phyloP scores from a whole-genome alignment of 257 asterid species.

The Gentiana straminea region DNA sequence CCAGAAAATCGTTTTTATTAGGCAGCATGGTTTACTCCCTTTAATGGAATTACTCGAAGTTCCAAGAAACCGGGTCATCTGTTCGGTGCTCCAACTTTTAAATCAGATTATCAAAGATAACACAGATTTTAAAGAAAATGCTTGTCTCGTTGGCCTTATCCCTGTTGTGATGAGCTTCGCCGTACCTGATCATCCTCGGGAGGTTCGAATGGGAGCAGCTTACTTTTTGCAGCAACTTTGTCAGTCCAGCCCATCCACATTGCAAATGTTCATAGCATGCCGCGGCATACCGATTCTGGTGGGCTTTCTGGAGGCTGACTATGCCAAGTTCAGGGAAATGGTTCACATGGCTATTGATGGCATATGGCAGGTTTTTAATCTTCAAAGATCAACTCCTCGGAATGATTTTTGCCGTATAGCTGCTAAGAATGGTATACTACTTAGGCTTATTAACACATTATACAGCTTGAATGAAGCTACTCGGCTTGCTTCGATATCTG shows the following conservation, averaged over 20 bases:
- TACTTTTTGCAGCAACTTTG: slow-evolving; percentile 92
- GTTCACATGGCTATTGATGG: slow-evolving; percentile 99
- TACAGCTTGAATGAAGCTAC: slow-evolving; percentile 91
- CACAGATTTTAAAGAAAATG: slow-evolving; percentile 90
- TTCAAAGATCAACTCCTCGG: slow-evolving; percentile 85
- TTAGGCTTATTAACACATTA: slow-evolving; percentile 86
- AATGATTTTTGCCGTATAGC: slow-evolving; percentile 94
- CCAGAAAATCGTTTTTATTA: slow-evolving; percentile 79
- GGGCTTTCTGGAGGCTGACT: slow-evolving; percentile 98
- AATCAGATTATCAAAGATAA: slow-evolving; percentile 86
- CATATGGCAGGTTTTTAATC: slow-evolving; percentile 99
- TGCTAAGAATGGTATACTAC: slow-evolving; percentile 86
- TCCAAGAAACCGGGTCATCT: slow-evolving; percentile 72
- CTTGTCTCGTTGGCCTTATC: slow-evolving; percentile 92
- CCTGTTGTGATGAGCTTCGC: slow-evolving; percentile 95
- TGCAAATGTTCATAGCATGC: slow-evolving; percentile 96
- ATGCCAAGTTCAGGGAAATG: slow-evolving; percentile 97
- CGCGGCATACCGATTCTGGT: slow-evolving; percentile 96
- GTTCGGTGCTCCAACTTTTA: slow-evolving; percentile 88
- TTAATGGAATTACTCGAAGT: slow-evolving; percentile 88
- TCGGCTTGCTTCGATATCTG: slow-evolving; percentile 68
- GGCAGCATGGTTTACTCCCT: slow-evolving; percentile 95
- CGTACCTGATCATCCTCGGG: slow-evolving; percentile 83
- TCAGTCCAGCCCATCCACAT: slow-evolving; percentile 84
- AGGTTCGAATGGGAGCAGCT: slow-evolving; percentile 98